These are phyloP conservation scores for Schizophyllum amplum DNA, from an alignment of 1,284 basidiomycete species.

Conservation along the genomic window DNA sequence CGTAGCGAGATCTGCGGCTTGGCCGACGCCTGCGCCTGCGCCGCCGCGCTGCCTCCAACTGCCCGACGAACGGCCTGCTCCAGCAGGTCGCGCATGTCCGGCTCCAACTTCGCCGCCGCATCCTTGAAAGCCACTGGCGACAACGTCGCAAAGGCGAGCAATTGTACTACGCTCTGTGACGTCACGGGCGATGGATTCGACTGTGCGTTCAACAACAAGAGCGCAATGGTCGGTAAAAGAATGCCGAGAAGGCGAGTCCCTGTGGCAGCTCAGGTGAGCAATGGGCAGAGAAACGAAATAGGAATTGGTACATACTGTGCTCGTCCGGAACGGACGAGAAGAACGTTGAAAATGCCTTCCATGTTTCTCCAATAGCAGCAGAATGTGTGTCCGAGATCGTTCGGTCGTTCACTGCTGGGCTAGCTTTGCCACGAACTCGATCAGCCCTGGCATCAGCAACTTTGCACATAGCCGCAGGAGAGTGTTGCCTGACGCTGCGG, in stretches of 20 bases:
- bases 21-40: conserved; percentile 22
- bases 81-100: conserved; percentile 51
- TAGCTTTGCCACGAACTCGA: conserved; percentile 69
- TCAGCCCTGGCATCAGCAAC: conserved; percentile 71
- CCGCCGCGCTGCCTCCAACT: conserved; percentile 35
- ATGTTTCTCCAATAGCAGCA: conserved; percentile 68
- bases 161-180: conserved; percentile 59
- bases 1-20: conserved; percentile 78
- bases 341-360: conserved; percentile 73
- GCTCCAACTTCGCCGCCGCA: conserved; percentile 66
- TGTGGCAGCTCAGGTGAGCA: conserved; percentile 18
- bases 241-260: conserved; percentile 68
- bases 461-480: conserved; percentile 69
- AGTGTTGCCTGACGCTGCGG: conserved; percentile 52
- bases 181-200: conserved; percentile 43
- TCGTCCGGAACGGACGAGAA: conserved; percentile 51
- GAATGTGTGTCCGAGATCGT: conserved; percentile 44
- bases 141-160: conserved; percentile 70
- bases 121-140: conserved; percentile 83
- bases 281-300: neutral
- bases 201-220: conserved; percentile 59
- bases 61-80: conserved; percentile 78
- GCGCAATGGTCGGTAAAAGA: conserved; percentile 70
- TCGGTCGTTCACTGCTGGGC: conserved; percentile 51
- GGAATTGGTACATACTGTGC: conserved; percentile 20